Base-by-base conservation (phyloP, 176 grass and related monocot species). In the Zoysia japonica region DNA sequence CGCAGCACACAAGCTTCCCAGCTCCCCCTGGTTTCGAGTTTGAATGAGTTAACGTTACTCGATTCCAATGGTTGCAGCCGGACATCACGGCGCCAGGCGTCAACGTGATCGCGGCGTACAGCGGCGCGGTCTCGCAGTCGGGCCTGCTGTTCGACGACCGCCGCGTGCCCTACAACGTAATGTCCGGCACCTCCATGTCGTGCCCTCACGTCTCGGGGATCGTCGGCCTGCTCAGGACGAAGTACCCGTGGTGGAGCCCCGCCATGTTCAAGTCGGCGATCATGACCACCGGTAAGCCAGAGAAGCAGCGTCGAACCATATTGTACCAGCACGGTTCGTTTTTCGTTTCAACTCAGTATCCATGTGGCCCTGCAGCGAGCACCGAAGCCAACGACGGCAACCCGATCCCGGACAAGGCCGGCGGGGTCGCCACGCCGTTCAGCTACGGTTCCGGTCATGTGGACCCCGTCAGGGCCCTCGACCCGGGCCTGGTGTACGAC, bases 131-230 rank as follows among this genome's bases (percentile, higher is more conserved):
- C 1, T 57, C 85, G 2, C 88, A 86, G 3, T 82, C 90, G 6
- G 80, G 1, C 3, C 59, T 80, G 7, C 9, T 44, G 36, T 90
- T 84, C 7, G 93, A 97, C 14, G 6, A 74, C 74, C 82, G 90
- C 9, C 83, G 85, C 1, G 77, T 93, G 5, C 13, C 79, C 61
- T 97, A 84, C 83, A 93, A 89, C 68, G 16, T 62, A 7, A 2
- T 35, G 4, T 97, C 93, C 38, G 93, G 93, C 49, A 97, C 93
- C 1, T 97, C 93, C 50, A 97, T 97, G 90, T 64, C 93, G 52
- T 97, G 93, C 80, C 93, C 90, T 8, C 93, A 97, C 59, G 82
- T 84, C 9, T 56, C 93, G 1, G 88, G 90, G 42, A 4, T 97
- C 16, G 70, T 46, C 69, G 90, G 80, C 54, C 88, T 97, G 49